phyloP scores from a whole-genome alignment of 768 basidiomycete genomes.

The Podaxis pistillaris region DNA sequence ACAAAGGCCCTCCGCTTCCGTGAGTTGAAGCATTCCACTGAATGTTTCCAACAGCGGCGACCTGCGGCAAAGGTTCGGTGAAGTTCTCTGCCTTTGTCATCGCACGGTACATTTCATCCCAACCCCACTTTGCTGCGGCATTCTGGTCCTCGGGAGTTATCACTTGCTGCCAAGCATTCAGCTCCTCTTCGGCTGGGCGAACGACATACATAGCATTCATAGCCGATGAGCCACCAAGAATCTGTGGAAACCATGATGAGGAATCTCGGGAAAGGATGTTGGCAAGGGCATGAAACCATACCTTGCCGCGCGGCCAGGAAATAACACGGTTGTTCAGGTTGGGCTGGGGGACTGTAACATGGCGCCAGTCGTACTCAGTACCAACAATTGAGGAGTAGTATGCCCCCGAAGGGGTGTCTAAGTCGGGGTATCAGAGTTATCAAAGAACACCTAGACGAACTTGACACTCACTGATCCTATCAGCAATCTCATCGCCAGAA shows the following conservation, averaged over 20 bases:
- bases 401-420: slow-evolving; percentile 46
- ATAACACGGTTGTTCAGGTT: slow-evolving; percentile 37
- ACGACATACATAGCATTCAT: slow-evolving; percentile 64
- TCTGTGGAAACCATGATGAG: slow-evolving; percentile 14
- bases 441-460: not conserved
- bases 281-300: slow-evolving; percentile 9
- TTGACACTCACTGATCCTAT: slow-evolving; percentile 27
- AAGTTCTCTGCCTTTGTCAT: slow-evolving; percentile 59
- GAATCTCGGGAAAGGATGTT: not conserved
- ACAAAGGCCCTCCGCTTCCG: slow-evolving; percentile 49
- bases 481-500: slow-evolving; percentile 28
- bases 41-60: slow-evolving; percentile 41
- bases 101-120: slow-evolving; percentile 40
- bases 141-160: slow-evolving; percentile 30
- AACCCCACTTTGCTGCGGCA: slow-evolving; percentile 37
- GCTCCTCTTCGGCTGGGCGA: slow-evolving; percentile 44
- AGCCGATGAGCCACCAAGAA: slow-evolving; percentile 60
- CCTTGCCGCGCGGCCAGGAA: slow-evolving; percentile 60
- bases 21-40: slow-evolving; percentile 40
- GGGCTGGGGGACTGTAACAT: slow-evolving; percentile 40
- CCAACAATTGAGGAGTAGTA: slow-evolving; percentile 45
- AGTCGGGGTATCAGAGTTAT: not conserved
- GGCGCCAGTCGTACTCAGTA: slow-evolving; percentile 50
- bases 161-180: slow-evolving; percentile 43
- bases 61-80: slow-evolving; percentile 39